These are phyloP conservation scores for Chrysanthemum makinoi DNA, from an alignment of 129 eudicot genomes.

Conservation along the genomic window DNA sequence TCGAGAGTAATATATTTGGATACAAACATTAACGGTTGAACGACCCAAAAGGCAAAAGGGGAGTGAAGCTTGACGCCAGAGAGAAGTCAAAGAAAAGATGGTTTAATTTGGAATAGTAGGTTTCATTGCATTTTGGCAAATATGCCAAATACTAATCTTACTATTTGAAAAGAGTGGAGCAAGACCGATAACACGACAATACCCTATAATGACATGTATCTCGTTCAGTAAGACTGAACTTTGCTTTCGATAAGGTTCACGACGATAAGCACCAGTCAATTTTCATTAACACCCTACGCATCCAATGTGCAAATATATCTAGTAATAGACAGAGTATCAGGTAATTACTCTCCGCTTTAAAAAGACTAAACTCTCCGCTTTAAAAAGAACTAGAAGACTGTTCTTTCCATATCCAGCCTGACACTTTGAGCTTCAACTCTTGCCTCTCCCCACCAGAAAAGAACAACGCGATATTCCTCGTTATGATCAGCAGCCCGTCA, in stretches of 20 bases:
- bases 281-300: conserved; percentile 4
- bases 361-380: not conserved
- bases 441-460: conserved; percentile 63
- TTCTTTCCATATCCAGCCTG: conserved; percentile 67
- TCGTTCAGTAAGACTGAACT: not conserved
- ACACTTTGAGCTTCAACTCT: conserved; percentile 58
- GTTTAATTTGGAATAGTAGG: no score
- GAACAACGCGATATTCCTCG: conserved; percentile 49
- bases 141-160: no score
- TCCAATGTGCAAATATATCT: conserved; percentile 10
- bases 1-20: no score
- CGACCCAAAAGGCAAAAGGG: no score
- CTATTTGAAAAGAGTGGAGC: no score
- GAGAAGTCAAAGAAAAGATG: no score
- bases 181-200: not conserved
- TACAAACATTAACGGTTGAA: no score
- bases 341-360: no score
- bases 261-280: not conserved
- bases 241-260: not conserved
- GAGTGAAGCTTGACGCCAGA: no score
- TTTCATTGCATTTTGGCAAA: no score
- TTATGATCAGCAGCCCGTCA: conserved; percentile 53
- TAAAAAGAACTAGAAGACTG: conserved; percentile 26
- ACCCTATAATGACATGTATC: not conserved
- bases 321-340: not conserved